Evolutionary conservation across 768 basidiomycete genomes (phyloP).

Genomic region (Psilocybe cyanescens): DNA sequence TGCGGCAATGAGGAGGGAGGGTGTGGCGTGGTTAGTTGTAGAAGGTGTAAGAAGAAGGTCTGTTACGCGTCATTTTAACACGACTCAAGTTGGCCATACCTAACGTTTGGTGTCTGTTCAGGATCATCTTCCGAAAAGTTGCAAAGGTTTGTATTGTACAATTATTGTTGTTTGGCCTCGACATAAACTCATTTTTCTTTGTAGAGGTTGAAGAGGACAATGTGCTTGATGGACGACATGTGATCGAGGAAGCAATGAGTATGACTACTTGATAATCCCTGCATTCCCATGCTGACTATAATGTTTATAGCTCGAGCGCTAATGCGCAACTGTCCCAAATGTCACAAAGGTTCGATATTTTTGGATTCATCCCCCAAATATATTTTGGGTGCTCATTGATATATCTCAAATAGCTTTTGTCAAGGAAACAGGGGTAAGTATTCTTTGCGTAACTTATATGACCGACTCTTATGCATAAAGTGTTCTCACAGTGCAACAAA

Average conservation of each 20-base stretch:
- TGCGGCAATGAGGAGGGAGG: conserved; percentile 66
- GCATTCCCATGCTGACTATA: conserved; percentile 4
- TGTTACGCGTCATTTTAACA: conserved; percentile 24
- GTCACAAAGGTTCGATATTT: conserved; percentile 62
- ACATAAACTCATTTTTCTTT: neutral
- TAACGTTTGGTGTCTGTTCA: conserved; percentile 24
- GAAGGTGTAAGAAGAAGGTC: conserved; percentile 76
- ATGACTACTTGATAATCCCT: conserved; percentile 20
- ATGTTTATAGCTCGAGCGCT: conserved; percentile 65
- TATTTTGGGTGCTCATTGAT: conserved; percentile 4
- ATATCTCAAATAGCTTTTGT: conserved; percentile 61
- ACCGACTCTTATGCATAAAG: neutral
- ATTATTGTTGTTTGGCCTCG: neutral
- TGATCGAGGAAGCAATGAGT: conserved; percentile 95
- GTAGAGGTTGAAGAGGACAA: conserved; percentile 79
- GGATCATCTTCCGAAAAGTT: conserved; percentile 85
- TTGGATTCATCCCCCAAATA: neutral
- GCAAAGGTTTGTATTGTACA: conserved; percentile 55
- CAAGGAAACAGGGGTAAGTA: conserved; percentile 75
- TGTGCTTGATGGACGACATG: conserved; percentile 73
- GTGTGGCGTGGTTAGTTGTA: conserved; percentile 79
- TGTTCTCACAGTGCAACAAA: conserved; percentile 80
- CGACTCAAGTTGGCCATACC: conserved; percentile 5
- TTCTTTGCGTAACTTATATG: neutral
- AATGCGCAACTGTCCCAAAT: conserved; percentile 89